Base-by-base conservation (phyloP, 768 basidiomycete genomes). In the Trametes meyenii region DNA sequence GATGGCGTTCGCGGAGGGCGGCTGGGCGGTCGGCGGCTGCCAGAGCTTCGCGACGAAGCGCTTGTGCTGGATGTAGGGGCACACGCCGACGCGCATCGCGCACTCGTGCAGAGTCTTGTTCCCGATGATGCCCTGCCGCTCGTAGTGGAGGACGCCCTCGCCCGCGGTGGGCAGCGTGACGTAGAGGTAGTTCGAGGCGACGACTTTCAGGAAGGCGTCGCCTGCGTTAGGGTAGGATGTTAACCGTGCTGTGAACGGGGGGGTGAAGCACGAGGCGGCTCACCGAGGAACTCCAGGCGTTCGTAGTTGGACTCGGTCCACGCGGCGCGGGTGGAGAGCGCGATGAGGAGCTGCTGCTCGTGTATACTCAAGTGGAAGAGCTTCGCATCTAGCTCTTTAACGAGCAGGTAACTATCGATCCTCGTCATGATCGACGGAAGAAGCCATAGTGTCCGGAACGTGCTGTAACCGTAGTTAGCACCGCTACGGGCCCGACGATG, bases 141-240 rank as follows among this genome's bases (percentile, higher is more conserved):
- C 78, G 21, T 78, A 70, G 67, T 94, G 91, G 55, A 96, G 71
- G 12, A 80, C 79, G 5, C 89, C 86, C 72, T 93, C 92, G 64
- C 80, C 80, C 45, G 80, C 77, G 11, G 78, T 75, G 5, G 91
- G 89, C 66, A 86, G 80, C 26, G 82, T 83, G 46, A 88, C 88
- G 68, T 89, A 93, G 33, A 89, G 80, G 70, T 90, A 89, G 60
- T 87, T 78, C 12, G 91, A 88, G 7, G 86, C 79, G 48, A 94
- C 72, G 68, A 88, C 88, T 73, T 96, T 96, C 63, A 96, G 76
- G 71, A 90, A 91, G 23, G 91, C 84, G 73, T 95, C 94, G 33
- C 93, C 92, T 86, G 66, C 29, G 45, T 62, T 17, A 8, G 17
- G 48, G 39, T 11, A 6, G 54, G 36, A 58, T 43, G n/a, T 16